phyloP scores from a whole-genome alignment of 2,329 filamentous ascomycete genomes.

The Verticillium dahliae region DNA sequence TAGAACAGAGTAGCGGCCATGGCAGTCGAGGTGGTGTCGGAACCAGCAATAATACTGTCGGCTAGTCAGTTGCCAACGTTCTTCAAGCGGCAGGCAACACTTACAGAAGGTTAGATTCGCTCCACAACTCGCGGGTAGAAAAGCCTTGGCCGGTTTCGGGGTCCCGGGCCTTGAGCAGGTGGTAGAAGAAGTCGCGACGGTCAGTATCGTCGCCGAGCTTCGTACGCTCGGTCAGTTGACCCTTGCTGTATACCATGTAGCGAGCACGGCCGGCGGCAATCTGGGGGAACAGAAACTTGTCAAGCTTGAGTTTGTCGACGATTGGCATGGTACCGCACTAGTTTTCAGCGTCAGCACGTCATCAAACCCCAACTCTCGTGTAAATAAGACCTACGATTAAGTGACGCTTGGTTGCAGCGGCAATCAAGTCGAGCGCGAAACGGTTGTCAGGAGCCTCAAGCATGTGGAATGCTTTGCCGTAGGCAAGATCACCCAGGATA shows the following conservation, averaged over 20 bases:
- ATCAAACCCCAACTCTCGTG: not conserved
- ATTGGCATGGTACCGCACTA: conserved; percentile 68
- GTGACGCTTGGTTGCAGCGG: conserved; percentile 61
- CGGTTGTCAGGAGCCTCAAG: conserved; percentile 53
- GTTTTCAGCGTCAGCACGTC: conserved; percentile 7
- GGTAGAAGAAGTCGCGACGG: conserved; percentile 70
- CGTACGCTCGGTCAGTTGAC: conserved; percentile 60
- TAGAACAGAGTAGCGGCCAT: conserved; percentile 59
- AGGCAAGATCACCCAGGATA: conserved; percentile 54
- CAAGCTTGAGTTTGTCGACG: conserved; percentile 58
- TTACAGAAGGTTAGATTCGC: conserved; percentile 61
- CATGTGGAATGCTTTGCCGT: conserved; percentile 58
- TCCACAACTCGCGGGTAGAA: conserved; percentile 60
- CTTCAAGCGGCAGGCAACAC: conserved; percentile 12
- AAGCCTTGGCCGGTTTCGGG: conserved; percentile 65
- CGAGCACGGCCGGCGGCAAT: conserved; percentile 60
- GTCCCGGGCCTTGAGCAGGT: conserved; percentile 64
- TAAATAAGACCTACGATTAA: conserved; percentile 48
- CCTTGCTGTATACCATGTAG: conserved; percentile 66
- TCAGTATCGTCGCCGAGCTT: conserved; percentile 59
- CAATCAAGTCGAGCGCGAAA: conserved; percentile 61
- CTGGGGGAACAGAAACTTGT: conserved; percentile 60
- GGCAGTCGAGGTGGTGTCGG: conserved; percentile 66
- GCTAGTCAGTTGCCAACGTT: not conserved
- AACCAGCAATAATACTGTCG: conserved; percentile 55